phyloP scores from a whole-genome alignment of 148 eudicot species.

The Cornus controversa region DNA sequence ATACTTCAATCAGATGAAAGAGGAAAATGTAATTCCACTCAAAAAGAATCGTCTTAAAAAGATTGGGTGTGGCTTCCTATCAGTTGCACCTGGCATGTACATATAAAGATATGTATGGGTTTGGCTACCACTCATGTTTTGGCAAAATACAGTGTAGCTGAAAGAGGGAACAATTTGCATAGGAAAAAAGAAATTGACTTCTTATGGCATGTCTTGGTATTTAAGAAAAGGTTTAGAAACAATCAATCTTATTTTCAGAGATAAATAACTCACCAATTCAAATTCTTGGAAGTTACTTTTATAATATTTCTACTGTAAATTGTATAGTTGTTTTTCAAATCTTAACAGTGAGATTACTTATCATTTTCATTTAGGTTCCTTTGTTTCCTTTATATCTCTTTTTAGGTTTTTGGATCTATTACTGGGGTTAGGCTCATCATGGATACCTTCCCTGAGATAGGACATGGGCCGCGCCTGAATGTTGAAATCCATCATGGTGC shows the following conservation, averaged over 20 bases:
- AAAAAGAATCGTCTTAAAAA: not conserved
- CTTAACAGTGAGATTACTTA: not conserved
- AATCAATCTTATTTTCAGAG: not conserved
- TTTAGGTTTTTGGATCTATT: conserved; percentile 79
- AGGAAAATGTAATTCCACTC: not conserved
- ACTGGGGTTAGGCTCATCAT: conserved; percentile 65
- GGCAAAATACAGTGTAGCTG: not conserved
- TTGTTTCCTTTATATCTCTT: conserved; percentile 6
- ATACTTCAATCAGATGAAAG: not conserved
- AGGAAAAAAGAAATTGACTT: not conserved
- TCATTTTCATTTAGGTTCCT: conserved; percentile 1
- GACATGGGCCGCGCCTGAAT: conserved; percentile 65
- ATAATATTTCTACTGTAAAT: not conserved
- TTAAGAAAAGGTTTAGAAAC: not conserved
- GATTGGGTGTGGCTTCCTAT: too few relatives aligned
- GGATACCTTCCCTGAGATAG: conserved; percentile 51
- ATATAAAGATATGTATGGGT: not conserved
- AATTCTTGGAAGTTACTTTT: not conserved
- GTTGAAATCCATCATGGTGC: conserved; percentile 76
- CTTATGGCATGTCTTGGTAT: not conserved
- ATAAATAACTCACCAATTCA: not conserved
- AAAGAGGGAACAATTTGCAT: not conserved
- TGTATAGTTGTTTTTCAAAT: not conserved
- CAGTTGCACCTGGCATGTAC: not conserved
- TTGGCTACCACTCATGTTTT: not conserved